A percentile compares a stretch with the other conserved stretches of the same genome.
These are phyloP conservation scores for Anaeramoeba ignava DNA, from an alignment of 78 protist species.

Conservation along the genomic window DNA sequence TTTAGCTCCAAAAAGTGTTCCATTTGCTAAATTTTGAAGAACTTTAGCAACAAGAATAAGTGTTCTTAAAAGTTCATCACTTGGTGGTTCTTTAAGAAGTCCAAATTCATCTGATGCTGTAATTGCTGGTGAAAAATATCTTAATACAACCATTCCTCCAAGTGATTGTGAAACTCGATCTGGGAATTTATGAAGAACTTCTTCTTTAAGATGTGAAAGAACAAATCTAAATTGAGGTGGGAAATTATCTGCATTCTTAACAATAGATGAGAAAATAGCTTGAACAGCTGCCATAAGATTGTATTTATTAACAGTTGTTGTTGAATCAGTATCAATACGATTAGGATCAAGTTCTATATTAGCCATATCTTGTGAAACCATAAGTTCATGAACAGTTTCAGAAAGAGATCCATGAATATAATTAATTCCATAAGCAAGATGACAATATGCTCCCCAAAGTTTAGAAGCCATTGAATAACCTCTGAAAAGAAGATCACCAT, in stretches of 20 bases:
- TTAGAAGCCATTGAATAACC: background rate
- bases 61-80: background rate
- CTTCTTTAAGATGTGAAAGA: background rate
- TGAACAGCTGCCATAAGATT: background rate
- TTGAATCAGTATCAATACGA: background rate
- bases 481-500: background rate
- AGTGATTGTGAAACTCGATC: background rate
- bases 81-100: background rate
- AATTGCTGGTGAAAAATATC: background rate
- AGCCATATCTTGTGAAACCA: background rate
- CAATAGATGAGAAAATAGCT: background rate
- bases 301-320: background rate
- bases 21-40: background rate
- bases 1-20: background rate
- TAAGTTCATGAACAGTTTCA: background rate
- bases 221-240: conserved; percentile 4
- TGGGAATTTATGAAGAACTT: background rate
- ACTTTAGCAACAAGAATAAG: background rate
- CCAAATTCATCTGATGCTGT: background rate
- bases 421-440: background rate
- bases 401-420: background rate
- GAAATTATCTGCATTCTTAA: background rate
- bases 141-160: background rate
- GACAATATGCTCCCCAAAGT: background rate
- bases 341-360: background rate